Evolutionary conservation across 805 yeast species (phyloP).

Genomic region (Kazachstania psychrophila): DNA sequence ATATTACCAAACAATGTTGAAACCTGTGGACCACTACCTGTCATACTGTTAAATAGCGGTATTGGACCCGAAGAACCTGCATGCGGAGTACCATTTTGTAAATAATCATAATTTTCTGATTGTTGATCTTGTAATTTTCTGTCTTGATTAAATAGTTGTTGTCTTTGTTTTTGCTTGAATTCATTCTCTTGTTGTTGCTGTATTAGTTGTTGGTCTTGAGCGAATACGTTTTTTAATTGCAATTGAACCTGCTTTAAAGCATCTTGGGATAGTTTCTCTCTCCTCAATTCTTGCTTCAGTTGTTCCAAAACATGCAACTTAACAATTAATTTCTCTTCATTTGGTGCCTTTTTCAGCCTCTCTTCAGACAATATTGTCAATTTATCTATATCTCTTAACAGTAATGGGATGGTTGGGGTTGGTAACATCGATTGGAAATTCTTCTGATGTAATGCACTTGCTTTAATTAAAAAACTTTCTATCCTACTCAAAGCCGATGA

Average conservation of each 20-base stretch:
- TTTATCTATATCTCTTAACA: conserved; percentile 31
- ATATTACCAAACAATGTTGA: conserved; percentile 19
- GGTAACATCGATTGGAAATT: conserved; percentile 25
- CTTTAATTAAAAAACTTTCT: conserved; percentile 60
- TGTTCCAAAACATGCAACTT: conserved; percentile 31
- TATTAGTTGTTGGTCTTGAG: conserved; percentile 30
- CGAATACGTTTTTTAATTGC: conserved; percentile 33
- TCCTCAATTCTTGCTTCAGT: conserved; percentile 29
- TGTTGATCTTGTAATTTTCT: conserved; percentile 13
- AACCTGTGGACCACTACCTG: background rate
- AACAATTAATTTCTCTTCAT: conserved; percentile 26
- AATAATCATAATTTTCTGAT: background rate
- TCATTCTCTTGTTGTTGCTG: conserved; percentile 21
- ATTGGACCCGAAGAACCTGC: conserved; percentile 1
- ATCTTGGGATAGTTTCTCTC: conserved; percentile 26
- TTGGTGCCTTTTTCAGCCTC: conserved; percentile 25
- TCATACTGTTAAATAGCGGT: conserved; percentile 3
- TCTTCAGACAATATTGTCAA: conserved; percentile 29
- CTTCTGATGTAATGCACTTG: conserved; percentile 39
- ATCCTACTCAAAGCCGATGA: conserved; percentile 58
- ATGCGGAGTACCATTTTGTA: too few relatives aligned
- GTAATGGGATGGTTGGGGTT: conserved; percentile 25
- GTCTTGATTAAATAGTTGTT: conserved; percentile 15
- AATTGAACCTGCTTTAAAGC: conserved; percentile 32
- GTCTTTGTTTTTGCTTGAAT: conserved; percentile 22